Evolutionary conservation across 2,329 filamentous ascomycete species (phyloP), one percentile per base, ranked within the genome.

Genomic region (Epichloe scottii): DNA sequence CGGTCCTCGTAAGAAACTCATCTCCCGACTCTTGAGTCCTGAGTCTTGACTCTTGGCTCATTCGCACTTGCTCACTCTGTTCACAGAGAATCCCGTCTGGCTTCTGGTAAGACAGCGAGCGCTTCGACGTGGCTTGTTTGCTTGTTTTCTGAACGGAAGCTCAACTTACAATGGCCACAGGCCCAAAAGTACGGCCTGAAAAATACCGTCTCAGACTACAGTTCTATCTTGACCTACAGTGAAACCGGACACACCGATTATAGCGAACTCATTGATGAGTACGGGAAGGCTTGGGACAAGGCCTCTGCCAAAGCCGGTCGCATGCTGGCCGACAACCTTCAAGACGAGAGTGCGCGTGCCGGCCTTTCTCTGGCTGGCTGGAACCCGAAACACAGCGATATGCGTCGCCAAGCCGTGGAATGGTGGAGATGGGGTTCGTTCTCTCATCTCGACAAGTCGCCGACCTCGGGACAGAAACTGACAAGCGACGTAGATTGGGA

Each of bases 301-400:
- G 70, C 74, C 2, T 70, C 74, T 49, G 66, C 74, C 14, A 71
- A 77, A 42, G 78, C 82, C 7, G 81, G 82, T 1, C 68, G 68
- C 1, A 71, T 82, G n/a, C 64, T 84, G 12, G 69, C 64, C 0
- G 64, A 81, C 1, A 83, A 84, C 55, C 62, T 81, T 8, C 80
- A 84, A 56, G 82, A 86, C 58, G 69, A 73, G 10, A 82, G 73
- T 37, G 70, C 72, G n/a, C 75, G 82, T 23, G 72, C 77, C 0
- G 83, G 77, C 0, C 63, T 85, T 7, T 73, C 71, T 10, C 60
- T 82, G n/a, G 74, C 74, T 0, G 81, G 77, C 1, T 87, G 82
- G 81, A 78, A 77, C 49, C 79, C 81, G 0, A 72, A 70, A 50
- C 70, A 63, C 50, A 54, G 70, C 50, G 70, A 82, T 48, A 75